Conservation (phyloP, 225 moss, liverwort and hornwort species). For the Bryoerythrophyllum caledonicum region DNA sequence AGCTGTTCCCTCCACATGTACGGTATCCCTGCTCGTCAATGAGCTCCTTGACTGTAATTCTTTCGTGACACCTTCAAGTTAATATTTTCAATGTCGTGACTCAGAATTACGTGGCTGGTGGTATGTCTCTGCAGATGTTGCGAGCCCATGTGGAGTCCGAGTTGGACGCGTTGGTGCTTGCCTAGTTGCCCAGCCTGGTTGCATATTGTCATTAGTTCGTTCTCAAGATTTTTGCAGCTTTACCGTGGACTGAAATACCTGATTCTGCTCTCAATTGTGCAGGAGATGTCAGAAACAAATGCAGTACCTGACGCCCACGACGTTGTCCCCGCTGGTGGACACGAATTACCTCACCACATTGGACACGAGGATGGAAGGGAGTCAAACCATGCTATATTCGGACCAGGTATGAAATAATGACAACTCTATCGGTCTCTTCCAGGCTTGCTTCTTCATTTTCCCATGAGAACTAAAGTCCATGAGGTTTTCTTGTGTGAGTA, state of each 20-base stretch:
- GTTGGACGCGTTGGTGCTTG: constrained; percentile 39
- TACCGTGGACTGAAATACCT: not conserved
- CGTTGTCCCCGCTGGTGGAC: not conserved
- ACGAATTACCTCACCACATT: not conserved
- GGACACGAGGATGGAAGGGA: too few species aligned
- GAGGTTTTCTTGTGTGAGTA: not conserved
- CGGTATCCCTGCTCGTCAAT: not conserved
- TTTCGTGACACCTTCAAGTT: not conserved
- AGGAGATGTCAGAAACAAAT: constrained; percentile 29
- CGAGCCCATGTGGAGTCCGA: constrained; percentile 57
- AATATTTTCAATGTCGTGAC: not conserved
- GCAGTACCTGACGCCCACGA: constrained; percentile 15
- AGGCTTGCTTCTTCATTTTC: too few species aligned
- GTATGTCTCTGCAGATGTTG: constrained; percentile 37
- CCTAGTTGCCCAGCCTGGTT: not conserved
- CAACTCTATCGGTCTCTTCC: not conserved
- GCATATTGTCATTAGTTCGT: not conserved
- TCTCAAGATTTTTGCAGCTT: not conserved
- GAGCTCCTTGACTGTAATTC: not conserved
- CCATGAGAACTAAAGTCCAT: too few species aligned
- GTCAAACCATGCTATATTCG: too few species aligned
- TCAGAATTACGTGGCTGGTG: not conserved
- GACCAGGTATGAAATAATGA: constrained; percentile 24
- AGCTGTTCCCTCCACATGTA: constrained; percentile 45
- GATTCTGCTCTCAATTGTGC: not conserved